phyloP scores from a whole-genome alignment of 371 early-diverging fungal genomes.

The Catenaria anguillulae region DNA sequence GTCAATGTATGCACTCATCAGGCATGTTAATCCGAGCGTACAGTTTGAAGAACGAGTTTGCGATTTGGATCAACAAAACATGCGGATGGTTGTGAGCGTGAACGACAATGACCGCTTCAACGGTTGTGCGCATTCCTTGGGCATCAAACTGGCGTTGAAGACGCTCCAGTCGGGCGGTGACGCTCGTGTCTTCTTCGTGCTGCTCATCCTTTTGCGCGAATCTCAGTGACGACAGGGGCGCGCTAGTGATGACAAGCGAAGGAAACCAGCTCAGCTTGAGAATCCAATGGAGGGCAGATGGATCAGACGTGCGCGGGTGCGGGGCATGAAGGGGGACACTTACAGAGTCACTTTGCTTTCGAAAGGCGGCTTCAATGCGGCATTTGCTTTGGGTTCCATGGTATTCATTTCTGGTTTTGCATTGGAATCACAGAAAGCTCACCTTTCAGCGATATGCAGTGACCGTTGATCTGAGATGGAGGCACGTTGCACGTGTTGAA shows the following conservation, averaged over 20 bases:
- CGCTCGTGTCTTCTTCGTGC: constrained; percentile 55
- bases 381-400: too few relatives aligned
- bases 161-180: constrained; percentile 42
- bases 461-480: too few relatives aligned
- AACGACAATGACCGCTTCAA: constrained; percentile 59
- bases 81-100: constrained; percentile 73
- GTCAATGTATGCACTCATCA: too few relatives aligned
- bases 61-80: constrained; percentile 59
- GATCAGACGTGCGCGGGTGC: too few relatives aligned
- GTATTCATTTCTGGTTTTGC: too few relatives aligned
- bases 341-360: too few relatives aligned
- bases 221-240: constrained; percentile 13
- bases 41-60: constrained; percentile 58
- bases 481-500: too few relatives aligned
- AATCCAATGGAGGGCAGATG: background rate
- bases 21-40: constrained; percentile 16
- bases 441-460: too few relatives aligned
- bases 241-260: background rate
- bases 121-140: constrained; percentile 51
- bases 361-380: too few relatives aligned
- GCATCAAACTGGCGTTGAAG: constrained; percentile 47
- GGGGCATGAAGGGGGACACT: too few relatives aligned
- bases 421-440: too few relatives aligned
- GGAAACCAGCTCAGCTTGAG: background rate
- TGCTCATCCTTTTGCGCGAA: constrained; percentile 61